Evolutionary conservation across 768 basidiomycete genomes (phyloP).

Genomic region (Mycena kentingensis): DNA sequence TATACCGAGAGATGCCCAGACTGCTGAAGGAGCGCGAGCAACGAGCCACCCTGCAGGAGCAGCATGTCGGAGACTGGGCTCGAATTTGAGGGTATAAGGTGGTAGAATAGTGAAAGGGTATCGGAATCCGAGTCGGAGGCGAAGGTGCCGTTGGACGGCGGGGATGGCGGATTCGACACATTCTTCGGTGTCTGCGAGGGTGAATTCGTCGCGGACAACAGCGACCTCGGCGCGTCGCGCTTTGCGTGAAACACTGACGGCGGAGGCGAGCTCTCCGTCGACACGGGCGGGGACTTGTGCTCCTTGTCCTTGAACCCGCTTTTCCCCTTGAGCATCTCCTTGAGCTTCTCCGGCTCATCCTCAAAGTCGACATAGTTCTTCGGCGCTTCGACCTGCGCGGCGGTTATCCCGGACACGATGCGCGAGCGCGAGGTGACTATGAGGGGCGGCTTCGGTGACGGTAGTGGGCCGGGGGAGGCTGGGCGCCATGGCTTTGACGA

Average conservation of each 20-base stretch:
- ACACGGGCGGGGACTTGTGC: conserved; percentile 22
- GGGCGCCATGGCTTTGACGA: conserved; percentile 28
- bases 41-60: conserved; percentile 41
- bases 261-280: conserved; percentile 13
- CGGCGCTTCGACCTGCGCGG: conserved; percentile 72
- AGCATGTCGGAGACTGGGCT: conserved; percentile 50
- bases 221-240: conserved; percentile 42
- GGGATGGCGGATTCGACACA: conserved; percentile 44
- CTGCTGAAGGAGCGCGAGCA: conserved; percentile 59
- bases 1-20: conserved; percentile 61
- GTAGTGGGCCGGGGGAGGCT: conserved; percentile 40
- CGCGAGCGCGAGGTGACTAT: conserved; percentile 57
- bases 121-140: conserved; percentile 25
- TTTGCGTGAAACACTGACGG: conserved; percentile 20
- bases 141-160: conserved; percentile 29
- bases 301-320: conserved; percentile 43
- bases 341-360: conserved; percentile 75
- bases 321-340: conserved; percentile 66
- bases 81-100: conserved; percentile 49
- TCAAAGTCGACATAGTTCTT: conserved; percentile 83
- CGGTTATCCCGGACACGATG: conserved; percentile 71
- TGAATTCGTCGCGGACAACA: conserved; percentile 50
- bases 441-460: conserved; percentile 52
- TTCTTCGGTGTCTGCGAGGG: conserved; percentile 41
- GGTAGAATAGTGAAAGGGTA: conserved; percentile 39